Conservation (phyloP, 2,329 filamentous ascomycete genomes). For the Albophoma yamanashiensis region DNA sequence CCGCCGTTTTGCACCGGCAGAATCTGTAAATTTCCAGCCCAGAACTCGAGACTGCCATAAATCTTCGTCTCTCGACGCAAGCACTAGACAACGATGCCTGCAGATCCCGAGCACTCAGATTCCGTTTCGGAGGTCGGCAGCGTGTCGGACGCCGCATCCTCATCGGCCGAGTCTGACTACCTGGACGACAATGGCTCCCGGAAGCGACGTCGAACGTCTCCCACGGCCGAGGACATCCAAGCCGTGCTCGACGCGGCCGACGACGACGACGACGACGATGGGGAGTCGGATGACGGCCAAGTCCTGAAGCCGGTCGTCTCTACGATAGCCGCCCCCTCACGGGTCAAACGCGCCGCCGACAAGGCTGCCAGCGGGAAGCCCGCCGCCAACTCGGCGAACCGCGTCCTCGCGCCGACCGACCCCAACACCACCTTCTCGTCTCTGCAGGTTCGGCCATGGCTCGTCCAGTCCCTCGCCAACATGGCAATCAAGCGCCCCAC, state of each 20-base stretch:
- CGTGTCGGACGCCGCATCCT: slow-evolving; percentile 2
- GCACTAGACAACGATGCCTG: not conserved
- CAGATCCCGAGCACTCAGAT: not conserved
- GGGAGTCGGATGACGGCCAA: slow-evolving; percentile 17
- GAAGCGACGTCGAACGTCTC: slow-evolving; percentile 32
- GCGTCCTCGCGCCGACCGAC: slow-evolving; percentile 41
- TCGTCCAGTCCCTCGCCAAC: slow-evolving; percentile 65
- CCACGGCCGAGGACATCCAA: slow-evolving; percentile 13
- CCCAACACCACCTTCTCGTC: slow-evolving; percentile 57
- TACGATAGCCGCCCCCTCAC: slow-evolving; percentile 40
- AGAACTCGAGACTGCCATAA: not conserved
- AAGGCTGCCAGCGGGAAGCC: slow-evolving; percentile 8
- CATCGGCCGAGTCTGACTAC: slow-evolving; percentile 35
- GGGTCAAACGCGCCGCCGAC: slow-evolving; percentile 32
- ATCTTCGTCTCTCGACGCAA: not conserved
- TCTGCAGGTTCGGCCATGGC: slow-evolving; percentile 72
- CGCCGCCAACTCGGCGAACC: slow-evolving; percentile 13
- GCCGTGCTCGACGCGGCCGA: slow-evolving; percentile 9
- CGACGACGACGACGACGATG: slow-evolving; percentile 17
- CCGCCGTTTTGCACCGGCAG: not conserved
- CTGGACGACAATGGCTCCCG: slow-evolving; percentile 33
- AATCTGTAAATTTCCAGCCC: not conserved
- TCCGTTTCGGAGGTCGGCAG: not conserved
- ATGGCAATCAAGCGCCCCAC: slow-evolving; percentile 82
- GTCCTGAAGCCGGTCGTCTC: slow-evolving; percentile 24